phyloP scores from a whole-genome alignment of 176 grass and related monocot species.

The Carex scoparia region DNA sequence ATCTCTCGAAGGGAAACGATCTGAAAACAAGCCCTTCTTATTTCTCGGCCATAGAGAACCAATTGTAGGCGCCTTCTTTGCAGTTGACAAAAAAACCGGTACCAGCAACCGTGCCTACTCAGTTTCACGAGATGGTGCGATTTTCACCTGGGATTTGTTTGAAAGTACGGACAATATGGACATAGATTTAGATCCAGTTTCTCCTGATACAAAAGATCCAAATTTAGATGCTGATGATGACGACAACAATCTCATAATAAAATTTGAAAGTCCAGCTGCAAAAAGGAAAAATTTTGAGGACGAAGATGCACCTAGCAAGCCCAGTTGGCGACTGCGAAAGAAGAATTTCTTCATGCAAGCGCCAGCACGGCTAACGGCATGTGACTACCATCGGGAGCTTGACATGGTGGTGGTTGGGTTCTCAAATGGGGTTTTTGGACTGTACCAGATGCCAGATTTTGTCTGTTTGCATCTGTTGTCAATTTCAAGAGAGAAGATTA shows the following conservation, averaged over 20 bases:
- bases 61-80: constrained; percentile 64
- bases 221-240: constrained; percentile 35
- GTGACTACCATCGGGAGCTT: constrained; percentile 80
- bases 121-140: constrained; percentile 75
- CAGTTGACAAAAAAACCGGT: constrained; percentile 55
- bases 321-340: constrained; percentile 61
- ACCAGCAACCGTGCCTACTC: constrained; percentile 56
- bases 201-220: constrained; percentile 43
- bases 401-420: constrained; percentile 92
- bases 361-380: constrained; percentile 64
- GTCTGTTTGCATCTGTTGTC: constrained; percentile 83
- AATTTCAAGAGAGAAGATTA: constrained; percentile 88
- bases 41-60: constrained; percentile 73
- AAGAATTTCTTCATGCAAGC: constrained; percentile 91
- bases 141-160: constrained; percentile 80
- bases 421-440: constrained; percentile 80
- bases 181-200: constrained; percentile 30
- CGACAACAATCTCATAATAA: constrained; percentile 22
- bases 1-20: constrained; percentile 35
- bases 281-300: constrained; percentile 51
- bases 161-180: constrained; percentile 35
- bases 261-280: constrained; percentile 35
- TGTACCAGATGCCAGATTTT: constrained; percentile 98
- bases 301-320: constrained; percentile 30
- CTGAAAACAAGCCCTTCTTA: constrained; percentile 55